These are phyloP conservation scores for Favolaschia claudopus DNA, from an alignment of 768 basidiomycete genomes.

Conservation along the genomic window DNA sequence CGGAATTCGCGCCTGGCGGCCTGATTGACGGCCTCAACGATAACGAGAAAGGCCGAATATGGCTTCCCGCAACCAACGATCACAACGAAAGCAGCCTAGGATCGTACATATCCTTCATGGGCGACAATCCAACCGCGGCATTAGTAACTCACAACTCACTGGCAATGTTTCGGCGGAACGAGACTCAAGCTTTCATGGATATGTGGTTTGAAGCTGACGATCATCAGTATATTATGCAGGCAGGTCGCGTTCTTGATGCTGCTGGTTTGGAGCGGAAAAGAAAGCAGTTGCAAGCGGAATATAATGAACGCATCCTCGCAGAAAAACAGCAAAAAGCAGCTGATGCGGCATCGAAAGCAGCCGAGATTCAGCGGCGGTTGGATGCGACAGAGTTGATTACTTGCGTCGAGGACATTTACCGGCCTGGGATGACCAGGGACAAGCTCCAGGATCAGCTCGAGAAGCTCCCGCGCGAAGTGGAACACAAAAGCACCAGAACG, in stretches of 20 bases:
- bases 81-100: conserved; percentile 21
- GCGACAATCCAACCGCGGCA: not conserved
- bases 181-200: conserved; percentile 2
- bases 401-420: not conserved
- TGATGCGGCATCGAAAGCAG: not conserved
- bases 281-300: not conserved
- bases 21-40: conserved; percentile 8
- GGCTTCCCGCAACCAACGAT: conserved; percentile 17
- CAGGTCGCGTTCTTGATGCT: not conserved
- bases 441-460: conserved; percentile 1
- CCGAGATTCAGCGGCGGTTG: not conserved
- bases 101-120: not conserved
- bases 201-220: not conserved
- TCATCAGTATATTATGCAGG: not conserved
- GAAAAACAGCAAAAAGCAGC: not conserved
- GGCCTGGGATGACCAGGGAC: not conserved
- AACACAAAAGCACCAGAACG: not conserved
- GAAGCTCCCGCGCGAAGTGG: not conserved
- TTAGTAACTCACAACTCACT: conserved; percentile 1
- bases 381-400: not conserved
- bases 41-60: not conserved
- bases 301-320: not conserved
- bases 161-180: not conserved
- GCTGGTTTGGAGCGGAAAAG: not conserved
- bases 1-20: too few relatives aligned